phyloP scores from a whole-genome alignment of 345 rosid species.

The Hypericum androsaemum region DNA sequence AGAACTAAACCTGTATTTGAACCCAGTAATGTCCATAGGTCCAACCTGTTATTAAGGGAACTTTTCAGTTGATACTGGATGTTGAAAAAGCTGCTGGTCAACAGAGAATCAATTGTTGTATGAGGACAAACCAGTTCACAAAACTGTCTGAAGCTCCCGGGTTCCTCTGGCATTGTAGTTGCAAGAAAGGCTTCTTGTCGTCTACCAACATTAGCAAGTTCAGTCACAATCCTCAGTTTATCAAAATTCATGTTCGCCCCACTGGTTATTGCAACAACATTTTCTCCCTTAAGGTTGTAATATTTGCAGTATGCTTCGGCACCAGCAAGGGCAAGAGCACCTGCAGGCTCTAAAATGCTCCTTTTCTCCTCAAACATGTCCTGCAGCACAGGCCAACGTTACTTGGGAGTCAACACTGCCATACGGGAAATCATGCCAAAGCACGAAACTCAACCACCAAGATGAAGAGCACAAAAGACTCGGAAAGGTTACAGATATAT shows the following conservation, averaged over 20 bases:
- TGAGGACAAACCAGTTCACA: conserved; percentile 57
- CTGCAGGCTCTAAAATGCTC: conserved; percentile 93
- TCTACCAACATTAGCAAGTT: conserved; percentile 95
- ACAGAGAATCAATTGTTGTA: not conserved
- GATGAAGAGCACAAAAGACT: no score
- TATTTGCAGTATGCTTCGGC: conserved; percentile 97
- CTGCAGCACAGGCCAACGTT: conserved; percentile 40
- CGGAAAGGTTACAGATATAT: no score
- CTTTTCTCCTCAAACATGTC: conserved; percentile 98
- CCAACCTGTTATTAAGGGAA: conserved; percentile 50
- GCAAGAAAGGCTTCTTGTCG: conserved; percentile 88
- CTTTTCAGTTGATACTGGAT: no score
- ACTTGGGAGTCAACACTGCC: no score
- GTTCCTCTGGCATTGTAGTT: conserved; percentile 64
- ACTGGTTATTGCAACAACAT: conserved; percentile 78
- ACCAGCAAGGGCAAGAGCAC: conserved; percentile 94
- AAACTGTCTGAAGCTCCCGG: conserved; percentile 77
- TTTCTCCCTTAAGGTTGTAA: conserved; percentile 59
- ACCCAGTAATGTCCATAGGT: conserved; percentile 72
- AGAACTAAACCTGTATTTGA: conserved; percentile 66
- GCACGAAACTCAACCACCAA: no score
- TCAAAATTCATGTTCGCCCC: conserved; percentile 99
- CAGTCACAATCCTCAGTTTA: conserved; percentile 81
- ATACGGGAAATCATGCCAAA: no score
- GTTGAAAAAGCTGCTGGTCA: no score